These are phyloP conservation scores for Parsonsia alboflavescens DNA, from an alignment of 257 asterid genomes.

Conservation along the genomic window DNA sequence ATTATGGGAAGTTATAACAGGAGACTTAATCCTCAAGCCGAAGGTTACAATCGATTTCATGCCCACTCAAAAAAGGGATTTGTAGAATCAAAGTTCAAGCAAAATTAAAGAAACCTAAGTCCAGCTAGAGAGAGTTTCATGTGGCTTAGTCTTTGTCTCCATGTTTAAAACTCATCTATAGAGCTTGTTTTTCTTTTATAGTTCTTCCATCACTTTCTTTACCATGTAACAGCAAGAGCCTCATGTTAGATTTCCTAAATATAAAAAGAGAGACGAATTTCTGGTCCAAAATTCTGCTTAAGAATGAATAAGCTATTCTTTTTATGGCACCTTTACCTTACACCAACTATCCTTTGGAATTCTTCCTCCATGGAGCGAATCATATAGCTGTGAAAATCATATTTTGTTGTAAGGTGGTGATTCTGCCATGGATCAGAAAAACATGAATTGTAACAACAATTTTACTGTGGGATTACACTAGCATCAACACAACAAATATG, in stretches of 20 bases:
- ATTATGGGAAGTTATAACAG: not conserved
- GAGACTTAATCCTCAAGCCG: not conserved
- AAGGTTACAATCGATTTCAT: not conserved
- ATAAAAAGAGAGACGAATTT: not conserved
- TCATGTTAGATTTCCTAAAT: not conserved
- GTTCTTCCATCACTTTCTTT: not conserved
- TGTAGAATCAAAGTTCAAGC: not conserved
- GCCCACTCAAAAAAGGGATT: not conserved
- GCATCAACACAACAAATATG: not conserved
- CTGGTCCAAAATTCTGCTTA: slow-evolving; percentile 1
- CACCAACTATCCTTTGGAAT: slow-evolving; percentile 95
- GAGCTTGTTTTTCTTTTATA: not conserved
- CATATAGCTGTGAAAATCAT: slow-evolving; percentile 99
- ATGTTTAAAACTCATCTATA: not conserved
- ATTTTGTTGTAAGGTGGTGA: slow-evolving; percentile 89
- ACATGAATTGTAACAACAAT: slow-evolving; percentile 18
- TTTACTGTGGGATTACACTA: not conserved
- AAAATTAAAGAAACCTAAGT: not conserved
- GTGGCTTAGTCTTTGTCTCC: not conserved
- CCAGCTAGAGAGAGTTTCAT: not conserved
- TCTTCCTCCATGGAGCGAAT: slow-evolving; percentile 99
- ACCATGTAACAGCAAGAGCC: not conserved
- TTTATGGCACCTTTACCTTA: slow-evolving; percentile 49
- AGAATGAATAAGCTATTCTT: not conserved
- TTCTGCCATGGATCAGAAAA: slow-evolving; percentile 81